Conservation (phyloP, 1,284 basidiomycete genomes). For the Exobasidium cylindrosporum region DNA sequence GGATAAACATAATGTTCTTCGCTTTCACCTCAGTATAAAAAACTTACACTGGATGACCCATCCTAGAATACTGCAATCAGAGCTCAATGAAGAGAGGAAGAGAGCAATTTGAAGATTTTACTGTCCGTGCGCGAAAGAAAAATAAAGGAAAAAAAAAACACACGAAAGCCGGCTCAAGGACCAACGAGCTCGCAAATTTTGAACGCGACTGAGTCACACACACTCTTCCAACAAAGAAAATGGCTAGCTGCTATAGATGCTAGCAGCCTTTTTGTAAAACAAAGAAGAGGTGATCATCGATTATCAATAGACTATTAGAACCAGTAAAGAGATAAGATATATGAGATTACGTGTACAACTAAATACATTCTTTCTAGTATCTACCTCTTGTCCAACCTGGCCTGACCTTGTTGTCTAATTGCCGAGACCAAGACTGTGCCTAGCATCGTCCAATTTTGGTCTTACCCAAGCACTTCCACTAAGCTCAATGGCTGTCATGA, state of each 20-base stretch:
- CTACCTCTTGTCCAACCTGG: neutral
- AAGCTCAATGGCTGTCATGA: slow-evolving; percentile 41
- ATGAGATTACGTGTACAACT: no score
- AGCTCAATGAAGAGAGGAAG: neutral
- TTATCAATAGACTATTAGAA: no score
- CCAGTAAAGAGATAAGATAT: no score
- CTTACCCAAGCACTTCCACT: slow-evolving; percentile 47
- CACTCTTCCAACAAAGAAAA: no score
- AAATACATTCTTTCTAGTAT: no score
- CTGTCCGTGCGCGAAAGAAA: neutral
- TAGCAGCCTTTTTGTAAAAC: no score
- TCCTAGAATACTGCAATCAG: neutral
- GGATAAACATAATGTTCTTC: neutral
- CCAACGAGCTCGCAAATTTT: no score
- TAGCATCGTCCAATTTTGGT: slow-evolving; percentile 47
- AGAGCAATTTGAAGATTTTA: neutral
- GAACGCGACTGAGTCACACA: no score
- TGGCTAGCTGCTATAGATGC: no score
- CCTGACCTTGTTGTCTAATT: neutral
- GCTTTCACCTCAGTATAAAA: no score
- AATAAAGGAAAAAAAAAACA: neutral
- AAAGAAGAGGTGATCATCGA: no score
- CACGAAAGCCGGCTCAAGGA: neutral
- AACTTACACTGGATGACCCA: neutral
- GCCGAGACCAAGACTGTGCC: slow-evolving; percentile 21